Evolutionary conservation across 805 yeast species (phyloP), one percentile per base, ranked within the genome.

Genomic region (Suhomyces sp.): DNA sequence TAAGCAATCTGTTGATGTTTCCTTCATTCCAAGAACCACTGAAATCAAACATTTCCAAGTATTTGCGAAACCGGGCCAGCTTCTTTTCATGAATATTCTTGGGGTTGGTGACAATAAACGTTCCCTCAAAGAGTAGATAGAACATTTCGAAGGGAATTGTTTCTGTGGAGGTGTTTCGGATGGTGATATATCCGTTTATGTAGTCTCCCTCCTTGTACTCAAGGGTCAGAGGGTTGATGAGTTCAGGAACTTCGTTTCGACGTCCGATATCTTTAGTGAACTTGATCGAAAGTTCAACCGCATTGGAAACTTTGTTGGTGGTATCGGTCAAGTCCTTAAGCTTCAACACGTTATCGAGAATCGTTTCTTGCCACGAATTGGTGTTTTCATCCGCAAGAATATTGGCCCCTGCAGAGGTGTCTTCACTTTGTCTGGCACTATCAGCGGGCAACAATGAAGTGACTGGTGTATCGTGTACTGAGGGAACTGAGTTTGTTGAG

Each of bases 201-300:
- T 67, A 65, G 50, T 82, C 88, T n/a, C 87, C 87, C 9, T 81
- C 79, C 13, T 75, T 75, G 50, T 74, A 83, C 51, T 79, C 85
- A 42, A 44, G 54, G 16, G 50, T 37, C 37, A 57, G 53, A 6
- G 60, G 57, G 35, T 64, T 61, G 5, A 65, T 55, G 17, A 45
- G 39, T 20, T 46, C 54, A 4, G 65, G 66, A 1, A 24, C 35
- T 33, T 47, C 42, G 5, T 63, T 63, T 2, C 43, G 18, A 26
- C 53, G 45, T 16, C 68, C 58, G 12, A 64, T 54, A 9, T 62
- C 60, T 30, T 59, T 56, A 3, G 70, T 67, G 43, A 64, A 65
- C 22, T 46, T 47, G 14, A 63, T 43, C 4, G 51, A 36, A 11
- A 65, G 51, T 12, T 56, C 45, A 5, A 65, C 43, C 4, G 56